A percentile compares a stretch with the other conserved stretches of the same genome.
phyloP scores from a whole-genome alignment of 2,329 filamentous ascomycete genomes.

The Claviceps monticola region DNA sequence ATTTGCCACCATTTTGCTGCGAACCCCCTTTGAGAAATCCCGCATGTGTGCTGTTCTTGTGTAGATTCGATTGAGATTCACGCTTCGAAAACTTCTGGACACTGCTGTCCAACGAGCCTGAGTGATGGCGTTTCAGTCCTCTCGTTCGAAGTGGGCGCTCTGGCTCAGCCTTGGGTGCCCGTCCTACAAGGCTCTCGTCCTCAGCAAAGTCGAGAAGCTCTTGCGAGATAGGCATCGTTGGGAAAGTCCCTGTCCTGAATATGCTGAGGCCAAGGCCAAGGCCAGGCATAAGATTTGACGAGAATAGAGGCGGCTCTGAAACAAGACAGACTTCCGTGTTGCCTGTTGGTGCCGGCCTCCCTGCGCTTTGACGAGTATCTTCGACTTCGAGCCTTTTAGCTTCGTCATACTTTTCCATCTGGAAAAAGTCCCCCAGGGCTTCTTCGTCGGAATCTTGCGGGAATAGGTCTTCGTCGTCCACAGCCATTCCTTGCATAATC shows the following conservation, averaged over 20 bases:
- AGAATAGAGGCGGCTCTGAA: background rate
- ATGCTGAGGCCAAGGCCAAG: slow-evolving; percentile 28
- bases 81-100: background rate
- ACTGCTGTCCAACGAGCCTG: background rate
- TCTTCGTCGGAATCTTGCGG: slow-evolving; percentile 42
- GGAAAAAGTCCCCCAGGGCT: slow-evolving; percentile 17
- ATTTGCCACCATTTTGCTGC: background rate
- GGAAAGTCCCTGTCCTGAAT: slow-evolving; percentile 22
- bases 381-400: background rate
- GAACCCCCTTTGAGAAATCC: background rate
- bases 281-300: slow-evolving; percentile 14
- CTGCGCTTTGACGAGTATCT: background rate
- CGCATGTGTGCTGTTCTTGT: background rate
- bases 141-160: background rate
- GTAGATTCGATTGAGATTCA: slow-evolving; percentile 1
- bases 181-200: slow-evolving; percentile 19
- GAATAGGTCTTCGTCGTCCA: slow-evolving; percentile 34
- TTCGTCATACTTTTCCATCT: background rate
- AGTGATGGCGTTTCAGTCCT: slow-evolving; percentile 1
- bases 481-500: slow-evolving; percentile 32
- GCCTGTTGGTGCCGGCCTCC: background rate
- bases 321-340: background rate
- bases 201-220: slow-evolving; percentile 27
- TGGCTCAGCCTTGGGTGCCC: slow-evolving; percentile 7
- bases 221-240: slow-evolving; percentile 22